These are phyloP conservation scores for Neofusicoccum umdonicola DNA, from an alignment of 2,329 filamentous ascomycete species.

Conservation along the genomic window DNA sequence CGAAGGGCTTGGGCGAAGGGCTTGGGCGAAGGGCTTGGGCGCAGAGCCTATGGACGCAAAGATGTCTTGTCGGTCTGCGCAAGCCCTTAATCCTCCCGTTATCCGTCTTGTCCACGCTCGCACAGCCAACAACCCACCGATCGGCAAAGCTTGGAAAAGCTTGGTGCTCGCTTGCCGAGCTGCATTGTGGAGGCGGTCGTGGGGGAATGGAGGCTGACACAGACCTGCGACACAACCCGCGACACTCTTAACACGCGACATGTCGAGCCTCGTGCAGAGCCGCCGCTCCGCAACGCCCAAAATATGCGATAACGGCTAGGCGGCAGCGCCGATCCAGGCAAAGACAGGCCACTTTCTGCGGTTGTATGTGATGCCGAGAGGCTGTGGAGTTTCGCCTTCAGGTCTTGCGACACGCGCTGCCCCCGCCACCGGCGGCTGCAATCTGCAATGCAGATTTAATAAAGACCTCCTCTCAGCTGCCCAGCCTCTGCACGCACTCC, in stretches of 20 bases:
- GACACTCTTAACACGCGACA: conserved; percentile 12
- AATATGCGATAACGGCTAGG: background rate
- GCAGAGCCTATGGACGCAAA: background rate
- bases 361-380: conserved; percentile 32
- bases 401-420: conserved; percentile 20
- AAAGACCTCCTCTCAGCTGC: conserved; percentile 1
- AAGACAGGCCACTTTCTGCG: conserved; percentile 23
- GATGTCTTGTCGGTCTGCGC: background rate
- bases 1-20: background rate
- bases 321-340: background rate
- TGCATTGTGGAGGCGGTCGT: conserved; percentile 3
- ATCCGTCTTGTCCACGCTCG: background rate
- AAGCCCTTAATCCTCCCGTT: background rate
- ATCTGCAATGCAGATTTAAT: background rate
- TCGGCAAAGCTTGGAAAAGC: conserved; percentile 8
- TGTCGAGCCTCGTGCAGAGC: conserved; percentile 5
- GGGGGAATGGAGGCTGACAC: conserved; percentile 12
- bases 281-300: background rate
- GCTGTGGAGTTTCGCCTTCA: conserved; percentile 38
- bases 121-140: background rate
- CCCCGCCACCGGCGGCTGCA: conserved; percentile 7
- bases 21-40: background rate
- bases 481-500: background rate
- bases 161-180: background rate
- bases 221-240: conserved; percentile 14